Conservation (phyloP, 2,329 filamentous ascomycete species). For the Chrysoporthe deuterocubensis region DNA sequence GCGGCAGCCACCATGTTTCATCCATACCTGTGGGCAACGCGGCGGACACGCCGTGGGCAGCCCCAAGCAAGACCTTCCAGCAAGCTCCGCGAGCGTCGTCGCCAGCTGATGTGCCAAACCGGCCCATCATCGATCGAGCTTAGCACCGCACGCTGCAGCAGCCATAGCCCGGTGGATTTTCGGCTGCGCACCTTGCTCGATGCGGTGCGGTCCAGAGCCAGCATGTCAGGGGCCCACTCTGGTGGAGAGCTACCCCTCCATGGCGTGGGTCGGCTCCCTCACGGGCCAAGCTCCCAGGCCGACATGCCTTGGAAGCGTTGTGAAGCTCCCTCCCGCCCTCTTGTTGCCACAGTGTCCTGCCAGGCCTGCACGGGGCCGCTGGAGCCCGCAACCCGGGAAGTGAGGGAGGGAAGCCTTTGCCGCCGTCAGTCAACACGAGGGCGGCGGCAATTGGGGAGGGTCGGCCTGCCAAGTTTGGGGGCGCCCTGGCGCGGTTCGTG, state of each 20-base stretch:
- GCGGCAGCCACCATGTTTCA: slow-evolving; percentile 18
- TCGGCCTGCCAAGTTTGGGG: neutral
- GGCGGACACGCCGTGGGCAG: no score
- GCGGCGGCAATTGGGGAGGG: neutral
- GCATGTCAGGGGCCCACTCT: slow-evolving; percentile 18
- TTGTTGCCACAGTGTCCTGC: slow-evolving; percentile 6
- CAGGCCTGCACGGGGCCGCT: neutral
- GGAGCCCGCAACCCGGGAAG: neutral
- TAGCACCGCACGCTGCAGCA: slow-evolving; percentile 14
- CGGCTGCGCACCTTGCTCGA: neutral
- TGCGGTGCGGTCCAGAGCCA: slow-evolving; percentile 3
- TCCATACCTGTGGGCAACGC: neutral
- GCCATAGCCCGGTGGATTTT: slow-evolving; percentile 14
- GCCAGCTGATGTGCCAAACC: slow-evolving; percentile 3
- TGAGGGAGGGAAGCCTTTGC: neutral
- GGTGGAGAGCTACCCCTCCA: slow-evolving; percentile 29
- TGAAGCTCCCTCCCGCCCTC: neutral
- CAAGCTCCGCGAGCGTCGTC: neutral
- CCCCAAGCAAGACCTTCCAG: neutral
- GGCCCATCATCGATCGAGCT: slow-evolving; percentile 9
- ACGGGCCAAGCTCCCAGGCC: slow-evolving; percentile 12
- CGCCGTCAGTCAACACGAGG: neutral
- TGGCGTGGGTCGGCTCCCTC: slow-evolving; percentile 6
- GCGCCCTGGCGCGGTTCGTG: neutral
- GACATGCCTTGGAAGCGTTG: neutral